Percentiles rank a stretch among this genome's conserved stretches.
Conservation (phyloP, 2,329 filamentous ascomycete species). For the Verruconis gallopava region DNA sequence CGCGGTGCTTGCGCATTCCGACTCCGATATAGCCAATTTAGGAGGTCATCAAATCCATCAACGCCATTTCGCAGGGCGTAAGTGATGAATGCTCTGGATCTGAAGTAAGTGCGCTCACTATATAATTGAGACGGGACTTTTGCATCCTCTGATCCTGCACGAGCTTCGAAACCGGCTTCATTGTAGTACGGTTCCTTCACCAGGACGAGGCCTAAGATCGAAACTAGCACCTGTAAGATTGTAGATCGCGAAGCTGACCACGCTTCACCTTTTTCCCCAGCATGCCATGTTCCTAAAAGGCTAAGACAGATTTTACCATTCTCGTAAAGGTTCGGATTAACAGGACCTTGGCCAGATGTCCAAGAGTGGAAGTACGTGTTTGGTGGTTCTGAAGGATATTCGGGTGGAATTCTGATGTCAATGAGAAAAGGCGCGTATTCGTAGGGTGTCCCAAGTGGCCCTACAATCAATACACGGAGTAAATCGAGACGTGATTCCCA, state of each 20-base stretch:
- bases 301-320: conserved; percentile 49
- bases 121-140: conserved; percentile 36
- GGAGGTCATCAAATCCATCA: conserved; percentile 36
- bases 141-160: conserved; percentile 33
- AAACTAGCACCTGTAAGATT: conserved; percentile 44
- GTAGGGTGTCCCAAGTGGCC: conserved; percentile 47
- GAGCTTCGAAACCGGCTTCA: conserved; percentile 47
- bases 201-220: conserved; percentile 43
- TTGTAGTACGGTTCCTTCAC: conserved; percentile 51
- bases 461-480: conserved; percentile 44
- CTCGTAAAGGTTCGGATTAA: conserved; percentile 52
- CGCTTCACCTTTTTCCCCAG: conserved; percentile 36
- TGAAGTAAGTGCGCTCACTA: conserved; percentile 41
- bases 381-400: conserved; percentile 41
- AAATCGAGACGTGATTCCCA: conserved; percentile 48
- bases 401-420: conserved; percentile 38
- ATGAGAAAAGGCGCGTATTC: conserved; percentile 48
- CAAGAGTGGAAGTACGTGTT: conserved; percentile 47
- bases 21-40: conserved; percentile 39
- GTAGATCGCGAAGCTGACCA: conserved; percentile 43
- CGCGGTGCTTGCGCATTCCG: conserved; percentile 21
- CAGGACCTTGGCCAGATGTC: conserved; percentile 37
- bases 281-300: conserved; percentile 47
- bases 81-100: conserved; percentile 38
- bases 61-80: conserved; percentile 31